Conservation (phyloP, 1,284 basidiomycete genomes). For the Cryptococcus depauperatus region DNA sequence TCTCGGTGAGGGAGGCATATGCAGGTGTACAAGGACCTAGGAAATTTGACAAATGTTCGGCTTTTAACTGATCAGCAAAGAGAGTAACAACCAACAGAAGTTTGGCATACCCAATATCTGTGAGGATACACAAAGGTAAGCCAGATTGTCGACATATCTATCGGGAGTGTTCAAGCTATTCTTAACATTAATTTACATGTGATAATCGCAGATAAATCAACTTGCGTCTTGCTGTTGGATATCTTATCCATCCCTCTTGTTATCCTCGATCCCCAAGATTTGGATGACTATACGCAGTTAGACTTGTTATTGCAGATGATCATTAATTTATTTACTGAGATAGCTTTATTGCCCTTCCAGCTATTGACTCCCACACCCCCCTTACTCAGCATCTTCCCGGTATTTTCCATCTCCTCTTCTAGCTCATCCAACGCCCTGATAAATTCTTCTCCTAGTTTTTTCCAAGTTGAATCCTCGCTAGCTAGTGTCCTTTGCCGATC, state of each 20-base stretch:
- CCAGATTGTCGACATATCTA: conserved; percentile 71
- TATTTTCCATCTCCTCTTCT: conserved; percentile 73
- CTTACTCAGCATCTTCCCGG: conserved; percentile 82
- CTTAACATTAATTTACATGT: conserved; percentile 2
- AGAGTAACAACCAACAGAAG: neutral
- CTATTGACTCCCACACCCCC: conserved; percentile 57
- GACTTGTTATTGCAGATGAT: neutral
- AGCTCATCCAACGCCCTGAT: conserved; percentile 53
- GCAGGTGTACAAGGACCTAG: conserved; percentile 51
- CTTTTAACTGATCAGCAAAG: conserved; percentile 33
- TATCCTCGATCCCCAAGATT: conserved; percentile 69
- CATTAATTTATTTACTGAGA: conserved; percentile 49
- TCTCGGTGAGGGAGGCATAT: conserved; percentile 61
- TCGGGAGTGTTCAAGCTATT: conserved; percentile 78
- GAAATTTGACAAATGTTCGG: conserved; percentile 74
- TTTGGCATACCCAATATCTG: conserved; percentile 55
- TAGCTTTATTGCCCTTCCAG: conserved; percentile 74
- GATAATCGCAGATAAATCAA: conserved; percentile 17
- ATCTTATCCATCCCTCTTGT: conserved; percentile 80
- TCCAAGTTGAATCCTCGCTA: conserved; percentile 47
- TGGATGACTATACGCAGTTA: conserved; percentile 20
- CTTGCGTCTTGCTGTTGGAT: conserved; percentile 80
- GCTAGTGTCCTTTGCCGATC: conserved; percentile 39
- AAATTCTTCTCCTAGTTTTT: conserved; percentile 59
- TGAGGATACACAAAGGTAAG: conserved; percentile 62